Conservation (phyloP, 108 stramenopile genomes). For the Cylindrotheca closterium region DNA sequence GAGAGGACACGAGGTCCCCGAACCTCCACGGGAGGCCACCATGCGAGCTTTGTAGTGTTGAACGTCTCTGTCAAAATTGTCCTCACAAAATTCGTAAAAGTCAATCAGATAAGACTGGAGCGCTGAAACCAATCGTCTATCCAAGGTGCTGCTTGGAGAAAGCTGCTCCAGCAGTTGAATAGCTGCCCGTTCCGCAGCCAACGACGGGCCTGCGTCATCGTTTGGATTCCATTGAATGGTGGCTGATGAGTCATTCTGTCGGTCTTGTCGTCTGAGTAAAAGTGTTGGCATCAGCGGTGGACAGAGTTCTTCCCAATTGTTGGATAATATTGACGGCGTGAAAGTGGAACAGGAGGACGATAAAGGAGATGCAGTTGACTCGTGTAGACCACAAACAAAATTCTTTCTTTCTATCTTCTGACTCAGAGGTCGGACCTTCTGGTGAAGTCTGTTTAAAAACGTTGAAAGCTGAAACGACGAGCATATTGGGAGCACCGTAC, state of each 20-base stretch:
- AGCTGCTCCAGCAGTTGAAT: not conserved
- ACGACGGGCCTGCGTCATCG: not conserved
- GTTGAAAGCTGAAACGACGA: too few species aligned
- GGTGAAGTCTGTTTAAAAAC: too few species aligned
- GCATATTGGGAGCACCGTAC: too few species aligned
- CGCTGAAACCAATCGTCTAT: not conserved
- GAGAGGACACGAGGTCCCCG: slow-evolving; percentile 65
- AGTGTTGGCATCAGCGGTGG: not conserved
- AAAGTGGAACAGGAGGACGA: not conserved
- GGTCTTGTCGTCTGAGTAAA: not conserved
- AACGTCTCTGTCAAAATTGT: not conserved
- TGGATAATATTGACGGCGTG: not conserved
- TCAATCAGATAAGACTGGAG: not conserved
- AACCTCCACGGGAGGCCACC: slow-evolving; percentile 47
- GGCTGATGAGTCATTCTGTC: not conserved
- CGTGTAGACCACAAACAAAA: too few species aligned
- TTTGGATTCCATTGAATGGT: not conserved
- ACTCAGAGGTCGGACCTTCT: too few species aligned
- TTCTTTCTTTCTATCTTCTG: too few species aligned
- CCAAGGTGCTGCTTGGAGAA: not conserved
- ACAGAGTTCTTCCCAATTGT: not conserved
- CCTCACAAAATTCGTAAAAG: slow-evolving; percentile 7
- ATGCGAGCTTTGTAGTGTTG: slow-evolving; percentile 42
- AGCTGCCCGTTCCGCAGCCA: slow-evolving; percentile 2
- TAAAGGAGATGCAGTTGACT: too few species aligned